phyloP scores from a whole-genome alignment of 2,329 filamentous ascomycete genomes.

The Fusarium redolens region DNA sequence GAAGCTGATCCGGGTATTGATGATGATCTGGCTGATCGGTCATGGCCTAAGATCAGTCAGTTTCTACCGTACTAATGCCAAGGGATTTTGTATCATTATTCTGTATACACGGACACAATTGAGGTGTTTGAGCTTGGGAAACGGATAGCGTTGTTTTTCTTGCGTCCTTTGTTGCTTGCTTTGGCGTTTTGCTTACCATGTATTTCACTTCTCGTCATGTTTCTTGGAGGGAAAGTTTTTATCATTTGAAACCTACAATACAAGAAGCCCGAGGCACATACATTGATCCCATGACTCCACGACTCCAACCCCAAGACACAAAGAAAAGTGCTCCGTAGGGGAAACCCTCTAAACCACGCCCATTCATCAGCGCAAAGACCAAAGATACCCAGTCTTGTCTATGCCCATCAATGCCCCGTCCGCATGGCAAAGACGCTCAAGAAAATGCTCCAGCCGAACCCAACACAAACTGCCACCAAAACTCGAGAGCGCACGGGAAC shows the following conservation, averaged over 20 bases:
- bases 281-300: neutral
- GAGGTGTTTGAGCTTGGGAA: too few species aligned
- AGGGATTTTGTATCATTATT: too few species aligned
- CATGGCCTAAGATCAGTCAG: slow-evolving; percentile 18
- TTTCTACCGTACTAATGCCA: slow-evolving; percentile 28
- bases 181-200: neutral
- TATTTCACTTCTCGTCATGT: neutral
- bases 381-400: neutral
- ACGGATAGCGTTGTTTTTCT: too few species aligned
- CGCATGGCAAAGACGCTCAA: slow-evolving; percentile 50
- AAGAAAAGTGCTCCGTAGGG: slow-evolving; percentile 19
- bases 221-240: neutral
- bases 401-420: slow-evolving; percentile 8
- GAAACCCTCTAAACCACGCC: slow-evolving; percentile 5
- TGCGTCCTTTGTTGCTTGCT: neutral
- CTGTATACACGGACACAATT: too few species aligned
- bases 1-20: slow-evolving; percentile 14
- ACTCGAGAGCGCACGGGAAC: slow-evolving; percentile 52
- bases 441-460: slow-evolving; percentile 54
- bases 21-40: slow-evolving; percentile 21
- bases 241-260: neutral
- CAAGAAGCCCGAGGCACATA: neutral
- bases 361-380: neutral
- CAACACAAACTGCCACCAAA: slow-evolving; percentile 51
- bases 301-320: slow-evolving; percentile 14